Percentiles rank a stretch among this genome's conserved stretches.
phyloP scores from a whole-genome alignment of 148 eudicot species.

The Euryodendron excelsum region DNA sequence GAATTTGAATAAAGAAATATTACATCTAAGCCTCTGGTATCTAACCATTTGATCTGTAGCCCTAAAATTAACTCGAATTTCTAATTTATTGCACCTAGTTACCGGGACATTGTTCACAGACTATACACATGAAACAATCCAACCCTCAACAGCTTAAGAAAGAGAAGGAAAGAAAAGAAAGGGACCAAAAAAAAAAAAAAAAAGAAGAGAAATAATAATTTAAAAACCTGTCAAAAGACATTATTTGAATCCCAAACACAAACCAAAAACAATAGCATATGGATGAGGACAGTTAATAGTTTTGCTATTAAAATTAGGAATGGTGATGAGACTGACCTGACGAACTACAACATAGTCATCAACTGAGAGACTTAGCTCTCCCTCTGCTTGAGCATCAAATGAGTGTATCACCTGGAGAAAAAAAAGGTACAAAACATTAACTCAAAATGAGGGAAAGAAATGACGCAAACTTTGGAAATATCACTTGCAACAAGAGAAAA shows the following conservation, averaged over 20 bases:
- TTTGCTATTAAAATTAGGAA: not conserved
- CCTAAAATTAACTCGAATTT: no score
- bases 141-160: not conserved
- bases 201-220: not conserved
- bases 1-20: no score
- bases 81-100: no score
- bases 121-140: not conserved
- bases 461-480: not conserved
- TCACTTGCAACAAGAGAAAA: no score
- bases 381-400: slow-evolving; percentile 76
- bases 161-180: not conserved
- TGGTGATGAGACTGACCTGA: slow-evolving; percentile 38
- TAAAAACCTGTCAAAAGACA: no score
- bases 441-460: not conserved
- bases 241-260: not conserved
- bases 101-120: not conserved
- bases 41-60: no score
- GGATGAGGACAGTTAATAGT: not conserved
- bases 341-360: slow-evolving; percentile 64
- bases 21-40: no score
- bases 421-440: not conserved
- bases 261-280: not conserved
- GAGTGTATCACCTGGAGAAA: slow-evolving; percentile 57
- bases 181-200: not conserved
- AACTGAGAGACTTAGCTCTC: slow-evolving; percentile 59